Percentiles rank a stretch among this genome's conserved stretches.
Evolutionary conservation across 352 stramenopile genomes (phyloP).

Genomic region (Phytophthora macrochlamydospora): DNA sequence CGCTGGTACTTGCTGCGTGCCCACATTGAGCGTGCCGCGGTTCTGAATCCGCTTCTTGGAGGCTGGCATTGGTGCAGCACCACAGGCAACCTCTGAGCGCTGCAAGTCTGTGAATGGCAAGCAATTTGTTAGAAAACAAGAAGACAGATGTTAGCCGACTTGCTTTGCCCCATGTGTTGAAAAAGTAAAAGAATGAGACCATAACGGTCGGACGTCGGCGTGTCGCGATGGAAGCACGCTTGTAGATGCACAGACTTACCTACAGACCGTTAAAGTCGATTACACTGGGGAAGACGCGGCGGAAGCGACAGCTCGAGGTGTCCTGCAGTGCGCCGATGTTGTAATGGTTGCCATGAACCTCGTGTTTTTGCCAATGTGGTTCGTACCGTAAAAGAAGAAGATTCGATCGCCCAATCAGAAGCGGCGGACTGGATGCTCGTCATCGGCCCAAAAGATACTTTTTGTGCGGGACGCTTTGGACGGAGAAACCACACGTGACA

Average conservation of each 20-base stretch:
- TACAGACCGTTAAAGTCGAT: no score
- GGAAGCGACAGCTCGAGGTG: background rate
- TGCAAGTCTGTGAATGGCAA: constrained; percentile 19
- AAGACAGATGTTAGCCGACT: constrained; percentile 2
- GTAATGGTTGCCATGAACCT: no score
- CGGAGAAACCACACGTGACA: no score
- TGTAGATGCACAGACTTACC: background rate
- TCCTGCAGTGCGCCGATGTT: background rate
- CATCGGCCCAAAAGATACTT: no score
- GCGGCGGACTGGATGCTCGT: no score
- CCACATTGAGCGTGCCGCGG: constrained; percentile 44
- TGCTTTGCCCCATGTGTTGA: background rate
- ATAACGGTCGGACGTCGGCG: constrained; percentile 12
- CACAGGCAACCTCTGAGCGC: background rate
- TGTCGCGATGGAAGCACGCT: background rate
- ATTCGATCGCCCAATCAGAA: no score
- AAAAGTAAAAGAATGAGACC: background rate
- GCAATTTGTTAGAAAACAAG: background rate
- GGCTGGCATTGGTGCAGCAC: constrained; percentile 47
- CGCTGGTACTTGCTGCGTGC: constrained; percentile 60
- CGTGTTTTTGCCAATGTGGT: no score
- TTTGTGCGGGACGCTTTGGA: no score
- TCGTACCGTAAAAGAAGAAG: no score
- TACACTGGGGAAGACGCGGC: no score
- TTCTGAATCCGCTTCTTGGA: constrained; percentile 85